Base-by-base conservation (phyloP, 805 yeast species). In the Hemisphaericaspora nanyangensis region DNA sequence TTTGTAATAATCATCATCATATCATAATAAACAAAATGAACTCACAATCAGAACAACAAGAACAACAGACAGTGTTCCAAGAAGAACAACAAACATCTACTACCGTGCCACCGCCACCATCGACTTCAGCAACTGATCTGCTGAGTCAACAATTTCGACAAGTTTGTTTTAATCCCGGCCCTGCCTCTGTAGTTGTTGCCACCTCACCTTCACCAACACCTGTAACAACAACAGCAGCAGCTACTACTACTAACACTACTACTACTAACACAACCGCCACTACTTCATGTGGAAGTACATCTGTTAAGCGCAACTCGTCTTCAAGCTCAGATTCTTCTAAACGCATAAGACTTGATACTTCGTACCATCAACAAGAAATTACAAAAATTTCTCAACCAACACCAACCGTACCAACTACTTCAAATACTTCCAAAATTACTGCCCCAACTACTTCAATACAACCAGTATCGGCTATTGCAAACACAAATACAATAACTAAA, bases 271-370 rank as follows among this genome's bases (percentile, higher is more conserved):
- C 16, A 15, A 15, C 24, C 12, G 19, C 29, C 7, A 16, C 25
- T 3, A 7, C 41, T 4, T 22, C 28, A 8, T 25, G 28, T 6
- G 19, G 25, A 8, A 6, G 28, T 13, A 12, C 41, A 2, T 13
- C 54, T 17, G 29, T 42, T 37, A 48, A 47, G 34, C 31, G 53
- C 29, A 47, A 52, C 50, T 45, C 51, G 20, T 38, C 55, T n/a
- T 40, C 49, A n/a, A 29, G 35, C 20, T 15, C 29, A n/a, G 24
- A 39, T 20, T 29, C 48, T 26, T 29, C 56, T 4, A 55, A 54
- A 35, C 44, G 61, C 17, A 57, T 50, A 20, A 40, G 57, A 22
- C 38, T 52, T 32, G 55, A 54, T 42, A 32, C 44, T 20, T 37
- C 36, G 13, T 8, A 27, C 36, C 22, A 37, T 20, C 36, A 25